Evolutionary conservation across 202 grass and related monocot genomes (phyloP).

Genomic region (Schoenoplectus tabernaemontani): DNA sequence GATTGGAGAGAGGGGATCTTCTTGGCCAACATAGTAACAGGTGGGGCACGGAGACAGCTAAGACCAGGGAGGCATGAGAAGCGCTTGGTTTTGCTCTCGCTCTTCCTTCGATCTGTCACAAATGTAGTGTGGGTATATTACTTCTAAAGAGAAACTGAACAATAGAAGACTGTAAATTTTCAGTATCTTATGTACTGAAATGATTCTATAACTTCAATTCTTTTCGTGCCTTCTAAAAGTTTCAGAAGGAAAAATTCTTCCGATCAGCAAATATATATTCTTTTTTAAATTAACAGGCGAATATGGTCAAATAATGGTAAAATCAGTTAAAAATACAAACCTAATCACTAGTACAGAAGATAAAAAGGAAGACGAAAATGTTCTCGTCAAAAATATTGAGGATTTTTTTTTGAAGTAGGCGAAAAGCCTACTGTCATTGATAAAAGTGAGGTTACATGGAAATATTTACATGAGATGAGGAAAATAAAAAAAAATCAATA

Average conservation of each 20-base stretch:
- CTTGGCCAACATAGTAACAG: conserved; percentile 30
- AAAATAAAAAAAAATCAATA: not conserved
- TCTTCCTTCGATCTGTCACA: conserved; percentile 25
- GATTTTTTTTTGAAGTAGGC: too few species aligned
- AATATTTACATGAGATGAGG: not conserved
- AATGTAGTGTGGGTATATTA: conserved; percentile 5
- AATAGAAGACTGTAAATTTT: not conserved
- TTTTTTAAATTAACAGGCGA: not conserved
- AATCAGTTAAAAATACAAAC: not conserved
- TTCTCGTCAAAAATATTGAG: not conserved
- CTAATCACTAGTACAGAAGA: not conserved
- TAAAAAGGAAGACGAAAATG: not conserved
- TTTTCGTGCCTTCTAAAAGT: not conserved
- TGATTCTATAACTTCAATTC: not conserved
- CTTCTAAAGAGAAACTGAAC: not conserved
- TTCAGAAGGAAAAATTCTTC: not conserved
- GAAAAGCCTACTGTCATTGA: too few species aligned
- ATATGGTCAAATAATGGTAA: not conserved
- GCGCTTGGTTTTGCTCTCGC: conserved; percentile 43
- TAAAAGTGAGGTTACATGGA: too few species aligned
- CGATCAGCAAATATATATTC: not conserved
- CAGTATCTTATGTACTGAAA: conserved; percentile 5
- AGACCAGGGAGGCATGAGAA: conserved; percentile 61
- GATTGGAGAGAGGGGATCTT: conserved; percentile 48
- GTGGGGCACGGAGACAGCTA: conserved; percentile 48